Base-by-base conservation (phyloP, 495 filamentous ascomycete species). In the Annulohypoxylon nitens region DNA sequence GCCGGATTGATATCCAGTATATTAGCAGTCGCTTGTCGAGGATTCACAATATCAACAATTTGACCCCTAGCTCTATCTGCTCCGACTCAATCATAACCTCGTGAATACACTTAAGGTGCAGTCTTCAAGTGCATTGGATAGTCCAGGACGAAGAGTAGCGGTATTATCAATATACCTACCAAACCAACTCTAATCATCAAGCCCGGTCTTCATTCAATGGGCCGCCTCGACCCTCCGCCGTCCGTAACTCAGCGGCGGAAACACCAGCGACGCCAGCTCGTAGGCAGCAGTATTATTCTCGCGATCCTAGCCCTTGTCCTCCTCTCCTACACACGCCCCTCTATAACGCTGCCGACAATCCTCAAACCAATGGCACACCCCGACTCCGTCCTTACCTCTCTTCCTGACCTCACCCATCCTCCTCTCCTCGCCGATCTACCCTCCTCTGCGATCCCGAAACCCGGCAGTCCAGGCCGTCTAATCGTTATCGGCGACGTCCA, bases 401-500 rank as follows among this genome's bases (percentile, higher is more conserved):
- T 77, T 37, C 78, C 79, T 10, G 70, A 75, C 25, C 72, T 83
- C 41, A 76, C 70, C 63, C 71, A 80, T 69, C 74, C 79, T 12
- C 68, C 74, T 0, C 77, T 76, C 55, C 51, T 84, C 53, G 70
- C 64, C 47, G 71, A 79, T 58, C 77, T 87, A 1, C 81, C 84
- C 3, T 43, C 75, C 4, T 77, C 80, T 20, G 71, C 78, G 58
- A 62, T 83, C 20, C 83, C 80, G 3, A 62, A 76, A 26, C 59
- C 48, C 6, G 51, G 50, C 36, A 37, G 61, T n/a, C 12, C 60
- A 1, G 18, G 74, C 54, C 74, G 82, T 0, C 83, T 98, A 23
- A 81, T 98, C 8, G 76, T 98, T 54, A 84, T 98, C 36, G 95
- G 95, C 10, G 95, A 98, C 83, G 92, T 97, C 4, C 95, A 98